phyloP scores from a whole-genome alignment of 768 basidiomycete species.

The Rhodotorula paludigena region DNA sequence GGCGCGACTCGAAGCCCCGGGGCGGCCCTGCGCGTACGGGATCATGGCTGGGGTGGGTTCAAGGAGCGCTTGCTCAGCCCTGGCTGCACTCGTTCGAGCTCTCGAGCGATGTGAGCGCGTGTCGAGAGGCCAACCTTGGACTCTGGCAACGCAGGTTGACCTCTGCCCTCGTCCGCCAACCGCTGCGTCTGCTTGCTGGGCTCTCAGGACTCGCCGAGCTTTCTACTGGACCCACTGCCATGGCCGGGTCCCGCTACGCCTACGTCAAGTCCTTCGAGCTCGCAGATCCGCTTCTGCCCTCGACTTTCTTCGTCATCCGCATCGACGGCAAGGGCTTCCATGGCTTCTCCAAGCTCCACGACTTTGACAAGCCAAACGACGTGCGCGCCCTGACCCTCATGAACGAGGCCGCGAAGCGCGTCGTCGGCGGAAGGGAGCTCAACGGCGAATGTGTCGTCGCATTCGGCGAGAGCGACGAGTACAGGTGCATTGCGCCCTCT shows the following conservation, averaged over 20 bases:
- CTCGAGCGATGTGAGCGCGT: too few species aligned
- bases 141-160: too few species aligned
- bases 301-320: slow-evolving; percentile 75
- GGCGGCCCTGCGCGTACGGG: too few species aligned
- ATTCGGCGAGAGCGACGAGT: slow-evolving; percentile 97
- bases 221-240: slow-evolving; percentile 45
- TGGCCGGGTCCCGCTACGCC: slow-evolving; percentile 89
- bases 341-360: slow-evolving; percentile 78
- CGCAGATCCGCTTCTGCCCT: slow-evolving; percentile 75
- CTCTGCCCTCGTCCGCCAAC: not conserved
- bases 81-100: too few species aligned
- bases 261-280: slow-evolving; percentile 88
- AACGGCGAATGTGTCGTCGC: slow-evolving; percentile 78
- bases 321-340: slow-evolving; percentile 93
- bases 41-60: too few species aligned
- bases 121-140: too few species aligned
- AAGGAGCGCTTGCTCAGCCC: too few species aligned
- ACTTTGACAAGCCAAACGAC: slow-evolving; percentile 88
- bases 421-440: slow-evolving; percentile 57
- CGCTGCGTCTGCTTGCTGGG: not conserved
- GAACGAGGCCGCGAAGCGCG: slow-evolving; percentile 76
- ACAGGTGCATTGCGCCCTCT: slow-evolving; percentile 56
- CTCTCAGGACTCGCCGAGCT: not conserved
- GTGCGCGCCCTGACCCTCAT: slow-evolving; percentile 76
- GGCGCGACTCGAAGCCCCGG: too few species aligned